These are phyloP conservation scores for Panaeolus cyanescens DNA, from an alignment of 768 basidiomycete species.

Conservation along the genomic window DNA sequence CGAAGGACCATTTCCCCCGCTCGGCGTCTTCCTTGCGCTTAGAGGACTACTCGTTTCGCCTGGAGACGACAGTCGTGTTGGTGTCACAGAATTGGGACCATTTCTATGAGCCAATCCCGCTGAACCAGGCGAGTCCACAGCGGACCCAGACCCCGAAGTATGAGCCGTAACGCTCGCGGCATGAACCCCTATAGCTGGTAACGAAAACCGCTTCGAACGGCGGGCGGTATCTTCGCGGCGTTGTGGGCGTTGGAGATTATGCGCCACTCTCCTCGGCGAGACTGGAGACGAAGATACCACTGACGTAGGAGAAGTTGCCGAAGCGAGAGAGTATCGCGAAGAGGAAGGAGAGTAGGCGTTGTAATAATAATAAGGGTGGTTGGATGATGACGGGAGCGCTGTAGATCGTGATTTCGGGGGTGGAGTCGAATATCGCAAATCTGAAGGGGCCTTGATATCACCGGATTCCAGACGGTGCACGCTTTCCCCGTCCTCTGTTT, in stretches of 20 bases:
- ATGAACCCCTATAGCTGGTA: constrained; percentile 78
- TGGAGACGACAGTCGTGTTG: not conserved
- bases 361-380: not conserved
- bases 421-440: not conserved
- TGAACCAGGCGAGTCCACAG: constrained; percentile 20
- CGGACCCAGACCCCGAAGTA: constrained; percentile 30
- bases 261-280: not conserved
- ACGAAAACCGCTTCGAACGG: constrained; percentile 69
- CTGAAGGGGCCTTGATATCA: not conserved
- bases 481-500: not conserved
- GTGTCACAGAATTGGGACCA: constrained; percentile 8
- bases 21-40: not conserved
- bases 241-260: constrained; percentile 14
- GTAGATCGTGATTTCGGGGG: not conserved
- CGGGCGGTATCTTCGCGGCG: constrained; percentile 62
- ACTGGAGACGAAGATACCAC: not conserved
- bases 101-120: constrained; percentile 15
- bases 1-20: constrained; percentile 20
- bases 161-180: constrained; percentile 70
- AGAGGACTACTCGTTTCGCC: constrained; percentile 8
- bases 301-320: not conserved
- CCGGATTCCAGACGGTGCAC: not conserved
- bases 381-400: not conserved
- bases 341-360: not conserved
- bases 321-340: not conserved